A percentile compares a stretch with the other conserved stretches of the same genome.
These are phyloP conservation scores for Chalciporus sp. DNA, from an alignment of 1,284 basidiomycete species.

Conservation along the genomic window DNA sequence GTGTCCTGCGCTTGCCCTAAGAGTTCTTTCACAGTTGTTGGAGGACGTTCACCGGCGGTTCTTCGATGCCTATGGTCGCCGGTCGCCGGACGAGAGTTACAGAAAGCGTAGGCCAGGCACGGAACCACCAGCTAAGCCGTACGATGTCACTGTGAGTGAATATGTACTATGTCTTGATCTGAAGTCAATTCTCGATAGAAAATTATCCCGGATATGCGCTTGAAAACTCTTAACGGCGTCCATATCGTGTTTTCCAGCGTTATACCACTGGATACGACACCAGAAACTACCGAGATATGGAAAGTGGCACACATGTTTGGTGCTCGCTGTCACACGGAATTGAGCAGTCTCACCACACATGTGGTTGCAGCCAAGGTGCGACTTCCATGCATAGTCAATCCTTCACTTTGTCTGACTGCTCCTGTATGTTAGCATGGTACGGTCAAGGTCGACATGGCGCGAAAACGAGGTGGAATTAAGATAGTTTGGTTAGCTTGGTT, in stretches of 20 bases:
- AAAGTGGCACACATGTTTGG: conserved; percentile 86
- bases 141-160: conserved; percentile 65
- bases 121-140: conserved; percentile 37
- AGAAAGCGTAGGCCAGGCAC: conserved; percentile 32
- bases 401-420: conserved; percentile 14
- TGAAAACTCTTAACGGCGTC: conserved; percentile 73
- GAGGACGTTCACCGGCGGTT: conserved; percentile 77
- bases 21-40: conserved; percentile 58
- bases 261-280: conserved; percentile 82
- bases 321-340: conserved; percentile 73
- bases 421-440: conserved; percentile 68
- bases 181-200: conserved; percentile 43
- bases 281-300: conserved; percentile 89
- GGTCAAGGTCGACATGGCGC: conserved; percentile 85
- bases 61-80: conserved; percentile 65
- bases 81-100: conserved; percentile 38
- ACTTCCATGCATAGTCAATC: conserved; percentile 7
- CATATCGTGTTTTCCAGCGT: conserved; percentile 92
- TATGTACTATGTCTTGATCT: background rate
- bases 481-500: conserved; percentile 92
- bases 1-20: background rate
- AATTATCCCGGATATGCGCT: conserved; percentile 84
- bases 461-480: conserved; percentile 67
- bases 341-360: conserved; percentile 79
- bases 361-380: conserved; percentile 85